Evolutionary conservation across 2,329 filamentous ascomycete species (phyloP).

Genomic region (Fusarium dlaminii): DNA sequence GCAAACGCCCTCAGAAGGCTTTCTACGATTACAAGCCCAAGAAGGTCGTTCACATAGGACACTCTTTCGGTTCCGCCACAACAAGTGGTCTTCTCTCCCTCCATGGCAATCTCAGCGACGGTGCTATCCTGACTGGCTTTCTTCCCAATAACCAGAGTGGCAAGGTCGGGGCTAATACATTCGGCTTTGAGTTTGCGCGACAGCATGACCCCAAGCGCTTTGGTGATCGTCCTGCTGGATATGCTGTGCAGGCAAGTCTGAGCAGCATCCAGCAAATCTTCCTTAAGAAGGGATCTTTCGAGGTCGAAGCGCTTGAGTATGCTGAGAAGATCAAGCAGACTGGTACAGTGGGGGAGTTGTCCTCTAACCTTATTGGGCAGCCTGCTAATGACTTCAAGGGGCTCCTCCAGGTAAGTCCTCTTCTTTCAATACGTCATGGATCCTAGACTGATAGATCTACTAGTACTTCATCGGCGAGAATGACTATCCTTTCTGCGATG

Average conservation of each 20-base stretch:
- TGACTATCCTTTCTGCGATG: background rate
- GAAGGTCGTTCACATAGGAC: background rate
- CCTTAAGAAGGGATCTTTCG: background rate
- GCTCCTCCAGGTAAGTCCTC: background rate
- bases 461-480: background rate
- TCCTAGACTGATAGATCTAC: rapidly evolving
- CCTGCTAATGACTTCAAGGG: background rate
- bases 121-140: background rate
- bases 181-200: background rate
- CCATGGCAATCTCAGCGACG: background rate
- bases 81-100: background rate
- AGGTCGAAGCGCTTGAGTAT: background rate
- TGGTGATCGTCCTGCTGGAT: background rate
- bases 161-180: background rate
- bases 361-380: rapidly evolving
- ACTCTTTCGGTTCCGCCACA: background rate
- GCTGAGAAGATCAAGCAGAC: background rate
- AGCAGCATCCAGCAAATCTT: background rate
- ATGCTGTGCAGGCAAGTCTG: rapidly evolving
- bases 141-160: background rate
- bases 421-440: rapidly evolving
- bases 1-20: rapidly evolving
- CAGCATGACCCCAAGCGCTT: background rate
- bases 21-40: background rate
- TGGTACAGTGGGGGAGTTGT: background rate